Percentiles rank a stretch among this genome's conserved stretches.
Evolutionary conservation across 495 filamentous ascomycete species (phyloP).

Genomic region (Wilcoxina mikolae): DNA sequence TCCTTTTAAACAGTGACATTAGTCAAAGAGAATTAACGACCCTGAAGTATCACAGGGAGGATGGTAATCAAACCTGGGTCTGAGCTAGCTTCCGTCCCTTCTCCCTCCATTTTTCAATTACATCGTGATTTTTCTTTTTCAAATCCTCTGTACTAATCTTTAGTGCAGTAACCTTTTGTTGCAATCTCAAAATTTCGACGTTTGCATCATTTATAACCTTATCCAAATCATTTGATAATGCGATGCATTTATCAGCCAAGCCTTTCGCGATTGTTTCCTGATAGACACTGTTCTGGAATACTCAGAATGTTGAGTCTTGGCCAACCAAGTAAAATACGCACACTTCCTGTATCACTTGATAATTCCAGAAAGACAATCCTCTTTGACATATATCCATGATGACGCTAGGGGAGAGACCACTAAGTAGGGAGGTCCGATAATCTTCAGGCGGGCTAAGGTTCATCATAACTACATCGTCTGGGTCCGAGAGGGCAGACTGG

Average conservation of each 20-base stretch:
- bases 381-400: conserved; percentile 86
- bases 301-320: neutral
- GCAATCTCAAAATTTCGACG: conserved; percentile 53
- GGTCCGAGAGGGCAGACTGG: conserved; percentile 47
- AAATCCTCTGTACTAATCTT: conserved; percentile 51
- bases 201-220: conserved; percentile 73
- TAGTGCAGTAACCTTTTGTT: conserved; percentile 52
- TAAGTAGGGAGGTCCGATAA: conserved; percentile 82
- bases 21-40: neutral
- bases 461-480: conserved; percentile 63
- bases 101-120: conserved; percentile 52
- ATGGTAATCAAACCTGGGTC: conserved; percentile 39
- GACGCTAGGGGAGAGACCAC: conserved; percentile 64
- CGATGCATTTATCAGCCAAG: conserved; percentile 58
- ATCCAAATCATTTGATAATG: conserved; percentile 57
- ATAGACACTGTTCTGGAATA: conserved; percentile 47
- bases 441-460: conserved; percentile 77
- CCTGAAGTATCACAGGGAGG: too few relatives aligned
- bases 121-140: conserved; percentile 59
- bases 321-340: conserved; percentile 28
- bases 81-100: conserved; percentile 64
- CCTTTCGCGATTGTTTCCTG: conserved; percentile 62
- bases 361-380: conserved; percentile 76
- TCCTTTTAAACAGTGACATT: conserved; percentile 32
- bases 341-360: conserved; percentile 88